Evolutionary conservation across 345 rosid genomes (phyloP).

Genomic region (Pistacia integerrima): DNA sequence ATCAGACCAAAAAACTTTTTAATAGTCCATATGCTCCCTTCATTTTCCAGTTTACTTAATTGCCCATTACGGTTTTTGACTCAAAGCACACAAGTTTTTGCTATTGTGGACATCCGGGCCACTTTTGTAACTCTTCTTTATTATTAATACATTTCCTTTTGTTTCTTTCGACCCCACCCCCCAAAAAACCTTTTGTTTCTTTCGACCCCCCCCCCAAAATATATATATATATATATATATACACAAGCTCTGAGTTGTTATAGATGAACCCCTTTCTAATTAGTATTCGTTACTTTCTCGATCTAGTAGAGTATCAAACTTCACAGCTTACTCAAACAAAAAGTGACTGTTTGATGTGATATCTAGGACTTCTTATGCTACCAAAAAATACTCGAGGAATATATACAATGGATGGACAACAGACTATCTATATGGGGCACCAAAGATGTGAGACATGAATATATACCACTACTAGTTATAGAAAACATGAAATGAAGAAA

Average conservation of each 20-base stretch:
- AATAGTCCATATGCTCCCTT: background rate
- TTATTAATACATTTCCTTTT: no score
- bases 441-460: background rate
- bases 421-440: background rate
- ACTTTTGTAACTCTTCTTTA: no score
- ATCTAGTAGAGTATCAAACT: background rate
- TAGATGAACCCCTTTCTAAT: background rate
- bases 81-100: no score
- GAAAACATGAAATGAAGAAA: background rate
- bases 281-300: background rate
- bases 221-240: no score
- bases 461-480: background rate
- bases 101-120: no score
- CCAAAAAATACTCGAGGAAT: background rate
- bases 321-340: background rate
- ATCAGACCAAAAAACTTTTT: background rate
- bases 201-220: no score
- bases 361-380: background rate
- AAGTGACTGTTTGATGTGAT: background rate
- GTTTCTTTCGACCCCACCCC: no score
- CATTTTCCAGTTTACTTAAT: background rate
- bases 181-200: no score
- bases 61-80: no score
- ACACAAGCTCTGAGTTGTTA: background rate
- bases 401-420: background rate